These are phyloP conservation scores for Pinus taeda DNA, from an alignment of 75 land plant species.

Conservation along the genomic window DNA sequence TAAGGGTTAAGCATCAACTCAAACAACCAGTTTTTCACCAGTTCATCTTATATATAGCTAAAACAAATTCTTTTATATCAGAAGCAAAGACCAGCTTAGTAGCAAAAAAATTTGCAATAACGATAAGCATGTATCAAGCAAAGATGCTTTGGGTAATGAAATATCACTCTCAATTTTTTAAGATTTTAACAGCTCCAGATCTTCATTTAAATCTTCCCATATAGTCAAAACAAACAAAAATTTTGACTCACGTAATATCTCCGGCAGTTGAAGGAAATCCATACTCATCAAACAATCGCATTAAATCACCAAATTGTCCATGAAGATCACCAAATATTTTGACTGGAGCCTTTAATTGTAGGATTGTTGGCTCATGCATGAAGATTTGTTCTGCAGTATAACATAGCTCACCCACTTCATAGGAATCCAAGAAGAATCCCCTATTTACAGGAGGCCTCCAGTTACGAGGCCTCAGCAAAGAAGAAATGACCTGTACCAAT, in stretches of 20 bases:
- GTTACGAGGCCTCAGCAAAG: conserved; percentile 66
- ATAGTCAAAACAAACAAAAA: background rate
- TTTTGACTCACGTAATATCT: conserved; percentile 72
- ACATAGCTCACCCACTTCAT: conserved; percentile 85
- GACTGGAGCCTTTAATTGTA: conserved; percentile 78
- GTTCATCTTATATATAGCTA: no score
- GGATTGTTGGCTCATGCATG: conserved; percentile 74
- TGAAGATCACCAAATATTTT: conserved; percentile 96
- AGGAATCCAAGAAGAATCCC: conserved; percentile 77
- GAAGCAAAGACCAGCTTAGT: background rate
- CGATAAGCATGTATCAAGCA: background rate
- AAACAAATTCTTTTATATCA: background rate
- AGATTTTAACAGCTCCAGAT: background rate
- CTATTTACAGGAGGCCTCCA: conserved; percentile 78
- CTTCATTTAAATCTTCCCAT: background rate
- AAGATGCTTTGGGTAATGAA: background rate
- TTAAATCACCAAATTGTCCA: conserved; percentile 93
- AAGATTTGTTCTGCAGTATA: conserved; percentile 87
- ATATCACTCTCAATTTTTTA: background rate
- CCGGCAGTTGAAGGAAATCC: conserved; percentile 94
- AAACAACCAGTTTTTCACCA: no score
- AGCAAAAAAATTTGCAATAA: background rate
- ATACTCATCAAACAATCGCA: conserved; percentile 92
- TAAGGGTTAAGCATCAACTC: no score
- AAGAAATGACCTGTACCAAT: conserved; percentile 60